phyloP scores from a whole-genome alignment of 2,329 filamentous ascomycete genomes.

The Talaromyces islandicus region DNA sequence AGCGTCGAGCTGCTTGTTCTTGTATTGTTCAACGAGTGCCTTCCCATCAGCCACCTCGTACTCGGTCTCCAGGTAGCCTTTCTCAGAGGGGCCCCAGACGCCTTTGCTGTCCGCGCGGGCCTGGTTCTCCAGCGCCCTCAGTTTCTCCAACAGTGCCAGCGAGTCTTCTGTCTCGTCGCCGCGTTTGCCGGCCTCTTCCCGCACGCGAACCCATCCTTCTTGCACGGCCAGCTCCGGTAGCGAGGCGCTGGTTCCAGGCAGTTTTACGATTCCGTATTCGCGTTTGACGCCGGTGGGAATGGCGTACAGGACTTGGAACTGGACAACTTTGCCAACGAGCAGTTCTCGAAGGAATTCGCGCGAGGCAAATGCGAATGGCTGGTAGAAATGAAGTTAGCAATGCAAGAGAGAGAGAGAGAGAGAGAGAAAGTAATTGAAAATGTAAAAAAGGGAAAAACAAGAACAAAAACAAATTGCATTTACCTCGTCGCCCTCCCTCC shows the following conservation, averaged over 20 bases:
- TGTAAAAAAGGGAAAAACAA: too few relatives aligned
- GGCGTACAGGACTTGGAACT: conserved; percentile 80
- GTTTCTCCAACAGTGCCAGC: conserved; percentile 63
- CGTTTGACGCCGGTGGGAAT: conserved; percentile 72
- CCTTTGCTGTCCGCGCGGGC: conserved; percentile 77
- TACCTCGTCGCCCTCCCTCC: conserved; percentile 81
- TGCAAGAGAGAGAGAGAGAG: not conserved
- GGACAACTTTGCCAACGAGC: conserved; percentile 77
- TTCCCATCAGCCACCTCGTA: conserved; percentile 76
- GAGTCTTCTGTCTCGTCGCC: conserved; percentile 81
- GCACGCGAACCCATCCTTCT: conserved; percentile 86
- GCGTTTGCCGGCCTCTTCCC: conserved; percentile 79
- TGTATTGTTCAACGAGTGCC: conserved; percentile 71
- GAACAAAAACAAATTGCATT: conserved; percentile 15
- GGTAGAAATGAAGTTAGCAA: not conserved
- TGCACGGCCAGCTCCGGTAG: conserved; percentile 79
- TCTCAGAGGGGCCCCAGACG: conserved; percentile 64
- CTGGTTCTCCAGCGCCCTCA: conserved; percentile 69
- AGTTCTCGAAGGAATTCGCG: conserved; percentile 85
- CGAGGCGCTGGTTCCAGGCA: conserved; percentile 62
- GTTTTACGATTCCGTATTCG: conserved; percentile 77
- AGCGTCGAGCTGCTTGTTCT: conserved; percentile 76
- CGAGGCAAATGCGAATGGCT: conserved; percentile 85
- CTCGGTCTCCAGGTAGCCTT: conserved; percentile 64
- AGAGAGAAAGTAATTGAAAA: not conserved